Evolutionary conservation across 1,284 basidiomycete genomes (phyloP), one percentile per base, ranked within the genome.

Genomic region (Heterobasidion irregulare): DNA sequence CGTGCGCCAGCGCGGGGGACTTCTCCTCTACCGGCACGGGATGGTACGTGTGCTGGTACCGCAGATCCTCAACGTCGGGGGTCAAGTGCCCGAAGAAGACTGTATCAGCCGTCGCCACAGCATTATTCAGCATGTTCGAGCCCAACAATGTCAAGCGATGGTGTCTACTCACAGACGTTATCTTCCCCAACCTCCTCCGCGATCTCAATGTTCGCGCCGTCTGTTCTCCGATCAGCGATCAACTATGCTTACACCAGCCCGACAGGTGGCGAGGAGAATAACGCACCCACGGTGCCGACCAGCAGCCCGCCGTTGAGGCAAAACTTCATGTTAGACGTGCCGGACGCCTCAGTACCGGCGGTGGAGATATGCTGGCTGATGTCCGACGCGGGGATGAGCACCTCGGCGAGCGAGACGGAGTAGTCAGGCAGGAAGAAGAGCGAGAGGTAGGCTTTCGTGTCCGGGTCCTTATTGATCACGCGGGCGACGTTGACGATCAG

Each of bases 131-230:
- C 16, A 44, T 18, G 47, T 32, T 33, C 44, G 43, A 33, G 34
- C 38, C 38, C 10, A 32, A 2, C 34, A 16, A 38, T 1, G 53
- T 32, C 52, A 7, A 26, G 26, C 26, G 26, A 26, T 5, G 26
- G 1, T 13, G 13, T 51, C 8, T 52, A 82, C 84, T 71, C 64
- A 86, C 84, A 87, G 64, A 75, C 81, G 66, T 87, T 84, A 60
- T 79, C 77, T 61, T 85, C 82, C 35, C 87, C 85, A 36, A 86
- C 86, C 69, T 95, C 92, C 66, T 96, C 92, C 2, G 91, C 93
- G 61, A 97, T 96, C 73, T 96, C 94, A 58, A 96, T 93, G 67
- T 94, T 95, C 19, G 94, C 94, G 58, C 94, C 94, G 70, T 97
- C 52, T 53, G 18, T 13, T 6, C 9, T 6, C 9, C n/a, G 16